phyloP scores from a whole-genome alignment of 1,139 yeast genomes.

The Pneumocystis jirovecii region DNA sequence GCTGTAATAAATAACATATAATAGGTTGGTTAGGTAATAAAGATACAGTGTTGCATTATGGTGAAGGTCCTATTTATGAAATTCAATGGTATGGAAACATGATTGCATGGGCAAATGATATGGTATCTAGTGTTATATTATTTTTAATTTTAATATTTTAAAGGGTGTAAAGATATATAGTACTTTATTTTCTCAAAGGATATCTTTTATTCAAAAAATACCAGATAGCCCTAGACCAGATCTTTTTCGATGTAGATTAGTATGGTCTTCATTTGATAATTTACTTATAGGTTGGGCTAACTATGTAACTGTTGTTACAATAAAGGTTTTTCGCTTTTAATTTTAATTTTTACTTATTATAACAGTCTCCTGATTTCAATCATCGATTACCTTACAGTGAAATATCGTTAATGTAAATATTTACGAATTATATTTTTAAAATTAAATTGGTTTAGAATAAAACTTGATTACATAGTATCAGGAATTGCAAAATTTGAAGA shows the following conservation, averaged over 20 bases:
- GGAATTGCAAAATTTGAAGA: conserved; percentile 63
- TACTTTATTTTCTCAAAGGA: conserved; percentile 14
- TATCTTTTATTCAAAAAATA: conserved; percentile 38
- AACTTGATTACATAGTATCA: conserved; percentile 49
- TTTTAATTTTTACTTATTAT: conserved; percentile 4
- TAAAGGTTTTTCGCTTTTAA: conserved; percentile 3
- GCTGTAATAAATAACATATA: neutral
- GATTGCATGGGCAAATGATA: conserved; percentile 72
- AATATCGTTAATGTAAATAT: conserved; percentile 12
- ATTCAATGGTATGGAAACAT: conserved; percentile 48
- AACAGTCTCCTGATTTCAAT: neutral
- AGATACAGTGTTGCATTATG: conserved; percentile 49
- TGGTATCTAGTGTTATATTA: conserved; percentile 17
- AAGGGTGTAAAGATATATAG: conserved; percentile 16
- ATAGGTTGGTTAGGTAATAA: conserved; percentile 73
- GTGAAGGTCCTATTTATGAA: conserved; percentile 59
- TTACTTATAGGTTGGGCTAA: conserved; percentile 74
- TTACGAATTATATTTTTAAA: conserved; percentile 28
- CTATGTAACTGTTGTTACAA: conserved; percentile 51
- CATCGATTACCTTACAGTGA: conserved; percentile 4
- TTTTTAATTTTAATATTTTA: neutral
- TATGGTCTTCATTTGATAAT: conserved; percentile 51
- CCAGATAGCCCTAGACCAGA: conserved; percentile 56
- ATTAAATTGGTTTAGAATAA: conserved; percentile 31
- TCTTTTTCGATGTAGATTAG: conserved; percentile 67